Percentiles rank a stretch among this genome's conserved stretches.
These are phyloP conservation scores for Rhodotorula kratochvilovae DNA, from an alignment of 768 basidiomycete genomes.

Conservation along the genomic window DNA sequence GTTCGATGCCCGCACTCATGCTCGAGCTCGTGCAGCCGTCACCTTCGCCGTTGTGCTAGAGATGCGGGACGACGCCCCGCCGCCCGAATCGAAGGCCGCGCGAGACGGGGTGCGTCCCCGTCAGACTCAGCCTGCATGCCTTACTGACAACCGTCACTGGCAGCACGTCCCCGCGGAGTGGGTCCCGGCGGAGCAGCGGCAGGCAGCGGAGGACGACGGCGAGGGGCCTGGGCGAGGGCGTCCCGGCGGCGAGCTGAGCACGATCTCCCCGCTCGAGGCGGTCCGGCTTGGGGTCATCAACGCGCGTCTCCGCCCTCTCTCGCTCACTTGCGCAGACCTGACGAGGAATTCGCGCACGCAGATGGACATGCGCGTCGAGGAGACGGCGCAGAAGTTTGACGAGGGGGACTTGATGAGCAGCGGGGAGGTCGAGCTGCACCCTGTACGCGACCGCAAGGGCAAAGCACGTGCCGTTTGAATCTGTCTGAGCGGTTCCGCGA, in stretches of 20 bases:
- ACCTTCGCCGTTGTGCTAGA: slow-evolving; percentile 33
- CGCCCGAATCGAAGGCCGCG: slow-evolving; percentile 21
- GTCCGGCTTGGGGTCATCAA: slow-evolving; percentile 30
- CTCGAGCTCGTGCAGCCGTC: background rate
- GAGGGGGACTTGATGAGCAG: slow-evolving; percentile 2
- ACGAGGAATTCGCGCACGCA: background rate
- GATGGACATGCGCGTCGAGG: slow-evolving; percentile 34
- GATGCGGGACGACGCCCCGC: slow-evolving; percentile 23
- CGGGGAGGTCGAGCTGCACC: slow-evolving; percentile 4
- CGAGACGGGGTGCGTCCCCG: slow-evolving; percentile 1
- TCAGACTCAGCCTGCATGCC: rapidly evolving
- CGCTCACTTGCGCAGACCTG: no score
- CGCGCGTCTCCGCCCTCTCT: slow-evolving; percentile 9
- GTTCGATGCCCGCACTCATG: background rate
- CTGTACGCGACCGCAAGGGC: slow-evolving; percentile 18
- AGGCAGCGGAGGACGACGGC: slow-evolving; percentile 8
- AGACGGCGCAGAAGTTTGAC: slow-evolving; percentile 18
- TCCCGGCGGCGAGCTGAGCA: slow-evolving; percentile 2
- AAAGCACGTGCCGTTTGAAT: slow-evolving; percentile 16
- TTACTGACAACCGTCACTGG: no score
- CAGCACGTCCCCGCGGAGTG: slow-evolving; percentile 18
- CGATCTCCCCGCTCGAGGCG: slow-evolving; percentile 16
- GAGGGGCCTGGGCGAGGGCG: slow-evolving; percentile 2
- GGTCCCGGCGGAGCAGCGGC: slow-evolving; percentile 21
- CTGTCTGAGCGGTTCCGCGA: background rate